These are phyloP conservation scores for Eucalyptus pauciflora DNA, from an alignment of 345 rosid species.

Conservation along the genomic window DNA sequence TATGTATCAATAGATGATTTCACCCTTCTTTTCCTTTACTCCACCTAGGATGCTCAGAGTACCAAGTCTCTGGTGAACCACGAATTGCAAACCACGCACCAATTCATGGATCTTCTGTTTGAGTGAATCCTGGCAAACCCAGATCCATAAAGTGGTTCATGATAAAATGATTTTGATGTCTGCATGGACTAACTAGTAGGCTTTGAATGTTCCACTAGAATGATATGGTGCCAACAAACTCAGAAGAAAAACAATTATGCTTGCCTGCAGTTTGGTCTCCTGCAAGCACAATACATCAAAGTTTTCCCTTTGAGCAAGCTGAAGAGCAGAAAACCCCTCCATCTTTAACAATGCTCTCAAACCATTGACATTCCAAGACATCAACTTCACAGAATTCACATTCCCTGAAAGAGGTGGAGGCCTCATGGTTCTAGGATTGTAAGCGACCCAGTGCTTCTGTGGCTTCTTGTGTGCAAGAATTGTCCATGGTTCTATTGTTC, in stretches of 20 bases:
- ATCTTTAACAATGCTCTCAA: constrained; percentile 68
- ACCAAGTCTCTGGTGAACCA: neutral
- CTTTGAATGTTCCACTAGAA: neutral
- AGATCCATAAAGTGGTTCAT: neutral
- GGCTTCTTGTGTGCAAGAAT: constrained; percentile 90
- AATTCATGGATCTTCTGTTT: neutral
- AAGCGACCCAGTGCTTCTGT: constrained; percentile 68
- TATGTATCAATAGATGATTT: neutral
- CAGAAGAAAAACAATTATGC: neutral
- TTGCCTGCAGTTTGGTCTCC: constrained; percentile 88
- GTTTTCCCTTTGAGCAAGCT: constrained; percentile 77
- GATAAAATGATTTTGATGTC: neutral
- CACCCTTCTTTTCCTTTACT: neutral
- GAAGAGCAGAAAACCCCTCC: constrained; percentile 60
- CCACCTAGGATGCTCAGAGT: neutral
- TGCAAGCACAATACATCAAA: constrained; percentile 90
- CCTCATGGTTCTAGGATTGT: constrained; percentile 79
- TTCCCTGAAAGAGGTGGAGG: constrained; percentile 38
- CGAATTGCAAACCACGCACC: neutral
- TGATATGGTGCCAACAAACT: neutral
- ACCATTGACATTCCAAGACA: constrained; percentile 99
- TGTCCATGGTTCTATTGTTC: constrained; percentile 60
- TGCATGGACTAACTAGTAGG: neutral
- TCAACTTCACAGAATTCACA: constrained; percentile 38
- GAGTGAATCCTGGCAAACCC: neutral